A percentile compares a stretch with the other conserved stretches of the same genome.
Evolutionary conservation across 306 rosid genomes (phyloP).

Genomic region (Urtica urens): DNA sequence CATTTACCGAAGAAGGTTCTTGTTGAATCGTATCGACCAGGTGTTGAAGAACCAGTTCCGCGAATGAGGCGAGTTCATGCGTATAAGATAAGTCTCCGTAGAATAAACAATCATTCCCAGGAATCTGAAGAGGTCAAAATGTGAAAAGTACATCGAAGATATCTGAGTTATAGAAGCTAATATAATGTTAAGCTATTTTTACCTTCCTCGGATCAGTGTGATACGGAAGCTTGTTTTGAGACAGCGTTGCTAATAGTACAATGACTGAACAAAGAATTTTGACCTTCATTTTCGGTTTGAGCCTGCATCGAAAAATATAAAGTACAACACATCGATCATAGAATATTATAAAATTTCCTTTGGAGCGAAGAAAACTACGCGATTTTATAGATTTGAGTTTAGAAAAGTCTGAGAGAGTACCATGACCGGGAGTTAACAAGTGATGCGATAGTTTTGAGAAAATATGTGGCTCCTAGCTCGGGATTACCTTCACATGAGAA

Average conservation of each 20-base stretch:
- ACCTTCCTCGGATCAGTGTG: constrained; percentile 50
- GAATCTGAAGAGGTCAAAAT: constrained; percentile 33
- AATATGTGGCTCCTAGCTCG: constrained; percentile 35
- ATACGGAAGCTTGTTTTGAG: constrained; percentile 72
- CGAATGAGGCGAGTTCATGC: constrained; percentile 61
- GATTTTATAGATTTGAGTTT: constrained; percentile 10
- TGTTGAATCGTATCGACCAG: constrained; percentile 48
- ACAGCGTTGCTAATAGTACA: constrained; percentile 48
- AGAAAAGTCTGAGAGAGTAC: constrained; percentile 34
- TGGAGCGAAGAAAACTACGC: not conserved
- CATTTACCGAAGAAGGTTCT: constrained; percentile 61
- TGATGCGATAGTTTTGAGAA: constrained; percentile 39
- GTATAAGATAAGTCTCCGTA: constrained; percentile 50
- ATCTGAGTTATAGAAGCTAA: not conserved
- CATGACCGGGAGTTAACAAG: constrained; percentile 46
- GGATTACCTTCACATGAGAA: constrained; percentile 53
- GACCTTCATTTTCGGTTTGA: constrained; percentile 57
- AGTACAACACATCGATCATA: not conserved
- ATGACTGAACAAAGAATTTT: constrained; percentile 43
- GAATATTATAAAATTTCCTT: too few species aligned
- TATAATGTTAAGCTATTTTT: constrained; percentile 1
- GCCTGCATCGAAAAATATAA: constrained; percentile 39
- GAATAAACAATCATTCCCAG: constrained; percentile 48
- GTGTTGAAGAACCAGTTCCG: constrained; percentile 49
- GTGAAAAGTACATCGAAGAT: not conserved